Conservation (phyloP, 192 early-diverging fungal genomes). For the Polychytrium aggregatum region DNA sequence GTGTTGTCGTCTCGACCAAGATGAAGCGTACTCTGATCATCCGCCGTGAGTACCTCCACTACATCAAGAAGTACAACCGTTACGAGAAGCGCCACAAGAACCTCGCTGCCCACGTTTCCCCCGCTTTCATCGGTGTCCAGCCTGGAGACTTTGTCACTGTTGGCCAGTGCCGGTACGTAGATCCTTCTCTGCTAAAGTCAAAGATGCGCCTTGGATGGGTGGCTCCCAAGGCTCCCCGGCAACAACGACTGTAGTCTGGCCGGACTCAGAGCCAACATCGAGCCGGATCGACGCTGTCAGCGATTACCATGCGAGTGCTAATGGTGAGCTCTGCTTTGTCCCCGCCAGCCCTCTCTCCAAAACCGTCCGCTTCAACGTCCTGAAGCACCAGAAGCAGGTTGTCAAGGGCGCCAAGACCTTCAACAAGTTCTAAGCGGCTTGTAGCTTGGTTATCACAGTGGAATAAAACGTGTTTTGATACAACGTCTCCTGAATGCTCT, state of each 20-base stretch:
- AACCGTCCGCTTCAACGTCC: conserved; percentile 99
- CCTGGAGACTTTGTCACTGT: conserved; percentile 88
- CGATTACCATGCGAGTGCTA: no score
- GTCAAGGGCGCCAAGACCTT: conserved; percentile 80
- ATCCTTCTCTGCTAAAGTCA: no score
- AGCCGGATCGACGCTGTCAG: no score
- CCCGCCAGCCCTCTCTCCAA: conserved; percentile 80
- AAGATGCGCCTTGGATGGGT: no score
- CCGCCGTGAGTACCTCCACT: conserved; percentile 99
- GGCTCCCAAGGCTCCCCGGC: no score
- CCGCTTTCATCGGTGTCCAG: conserved; percentile 85
- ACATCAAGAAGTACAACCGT: conserved; percentile 99
- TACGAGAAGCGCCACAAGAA: conserved; percentile 99
- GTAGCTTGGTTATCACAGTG: no score
- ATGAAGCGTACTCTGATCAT: conserved; percentile 99
- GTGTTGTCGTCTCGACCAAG: conserved; percentile 86
- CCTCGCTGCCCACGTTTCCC: conserved; percentile 90
- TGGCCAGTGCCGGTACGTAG: conserved; percentile 81
- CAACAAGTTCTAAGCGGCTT: conserved; percentile 72
- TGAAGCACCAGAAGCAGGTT: conserved; percentile 82
- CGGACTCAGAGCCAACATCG: no score
- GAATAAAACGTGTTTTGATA: no score
- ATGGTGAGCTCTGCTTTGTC: not conserved
- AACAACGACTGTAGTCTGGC: no score
- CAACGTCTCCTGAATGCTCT: no score